Conservation (phyloP, 192 early-diverging fungal species). For the Dissophora ornata region DNA sequence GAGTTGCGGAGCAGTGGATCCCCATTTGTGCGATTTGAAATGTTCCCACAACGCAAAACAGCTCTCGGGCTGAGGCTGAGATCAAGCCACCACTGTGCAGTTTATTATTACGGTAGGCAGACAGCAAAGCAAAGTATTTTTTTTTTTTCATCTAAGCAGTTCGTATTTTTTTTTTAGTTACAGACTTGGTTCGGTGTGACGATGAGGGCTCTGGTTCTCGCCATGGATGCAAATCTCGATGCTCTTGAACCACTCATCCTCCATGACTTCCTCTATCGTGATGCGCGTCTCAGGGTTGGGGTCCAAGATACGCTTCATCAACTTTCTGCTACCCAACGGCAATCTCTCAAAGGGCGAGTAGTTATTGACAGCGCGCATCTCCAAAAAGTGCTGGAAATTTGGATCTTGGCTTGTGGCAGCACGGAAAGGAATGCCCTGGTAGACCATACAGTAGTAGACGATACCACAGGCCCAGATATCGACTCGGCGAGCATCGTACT, state of each 20-base stretch:
- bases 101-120: too few species aligned
- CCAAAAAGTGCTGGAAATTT: conserved; percentile 73
- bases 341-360: conserved; percentile 86
- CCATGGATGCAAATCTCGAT: conserved; percentile 68
- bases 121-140: too few species aligned
- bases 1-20: too few species aligned
- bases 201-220: conserved; percentile 39
- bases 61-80: too few species aligned
- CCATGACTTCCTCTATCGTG: conserved; percentile 75
- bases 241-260: conserved; percentile 78
- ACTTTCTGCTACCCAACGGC: conserved; percentile 68
- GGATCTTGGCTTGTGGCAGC: conserved; percentile 68
- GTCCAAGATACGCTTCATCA: conserved; percentile 84
- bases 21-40: too few species aligned
- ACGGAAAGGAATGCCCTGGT: conserved; percentile 74
- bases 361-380: conserved; percentile 54
- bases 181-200: conserved; percentile 19
- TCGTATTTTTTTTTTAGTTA: too few species aligned
- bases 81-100: too few species aligned
- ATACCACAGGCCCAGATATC: conserved; percentile 96
- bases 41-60: too few species aligned
- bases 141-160: too few species aligned
- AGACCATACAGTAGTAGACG: conserved; percentile 88
- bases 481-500: conserved; percentile 91
- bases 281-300: conserved; percentile 79